phyloP scores from a whole-genome alignment of 1,284 basidiomycete genomes.

The Abortiporus biennis region DNA sequence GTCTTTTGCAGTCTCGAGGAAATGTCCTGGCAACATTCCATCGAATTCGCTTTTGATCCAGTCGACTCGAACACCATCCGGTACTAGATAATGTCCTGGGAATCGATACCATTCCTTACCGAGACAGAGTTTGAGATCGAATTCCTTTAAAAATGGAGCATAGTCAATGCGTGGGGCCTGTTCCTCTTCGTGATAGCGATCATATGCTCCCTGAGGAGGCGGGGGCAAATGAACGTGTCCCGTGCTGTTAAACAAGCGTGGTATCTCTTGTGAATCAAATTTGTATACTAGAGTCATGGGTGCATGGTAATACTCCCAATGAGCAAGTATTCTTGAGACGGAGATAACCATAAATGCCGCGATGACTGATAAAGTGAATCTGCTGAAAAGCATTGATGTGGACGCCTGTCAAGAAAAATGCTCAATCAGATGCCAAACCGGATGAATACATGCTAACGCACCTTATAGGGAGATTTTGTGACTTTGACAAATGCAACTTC shows the following conservation, averaged over 20 bases:
- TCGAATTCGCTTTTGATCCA: slow-evolving; percentile 90
- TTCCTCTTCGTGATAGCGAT: slow-evolving; percentile 31
- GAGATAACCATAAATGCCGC: slow-evolving; percentile 65
- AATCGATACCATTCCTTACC: slow-evolving; percentile 97
- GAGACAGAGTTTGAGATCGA: slow-evolving; percentile 80
- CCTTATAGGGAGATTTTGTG: slow-evolving; percentile 81
- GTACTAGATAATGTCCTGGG: slow-evolving; percentile 86
- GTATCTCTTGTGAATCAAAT: slow-evolving; percentile 78
- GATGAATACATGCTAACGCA: slow-evolving; percentile 32
- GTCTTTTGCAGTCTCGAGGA: slow-evolving; percentile 32
- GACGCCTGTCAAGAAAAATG: slow-evolving; percentile 56
- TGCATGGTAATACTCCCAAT: slow-evolving; percentile 88
- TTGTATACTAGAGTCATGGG: slow-evolving; percentile 73
- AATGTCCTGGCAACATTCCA: slow-evolving; percentile 86
- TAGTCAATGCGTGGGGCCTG: slow-evolving; percentile 65
- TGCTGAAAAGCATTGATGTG: slow-evolving; percentile 68
- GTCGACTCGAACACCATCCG: slow-evolving; percentile 74
- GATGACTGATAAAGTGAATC: slow-evolving; percentile 69
- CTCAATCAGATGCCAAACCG: slow-evolving; percentile 5
- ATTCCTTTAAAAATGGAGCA: slow-evolving; percentile 53
- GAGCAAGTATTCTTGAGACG: slow-evolving; percentile 72
- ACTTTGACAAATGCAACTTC: slow-evolving; percentile 69
- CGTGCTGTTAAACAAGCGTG: slow-evolving; percentile 71
- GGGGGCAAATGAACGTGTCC: slow-evolving; percentile 46
- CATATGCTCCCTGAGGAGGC: slow-evolving; percentile 22